Conservation (phyloP, 345 rosid species). For the Eucalyptus polybractea region DNA sequence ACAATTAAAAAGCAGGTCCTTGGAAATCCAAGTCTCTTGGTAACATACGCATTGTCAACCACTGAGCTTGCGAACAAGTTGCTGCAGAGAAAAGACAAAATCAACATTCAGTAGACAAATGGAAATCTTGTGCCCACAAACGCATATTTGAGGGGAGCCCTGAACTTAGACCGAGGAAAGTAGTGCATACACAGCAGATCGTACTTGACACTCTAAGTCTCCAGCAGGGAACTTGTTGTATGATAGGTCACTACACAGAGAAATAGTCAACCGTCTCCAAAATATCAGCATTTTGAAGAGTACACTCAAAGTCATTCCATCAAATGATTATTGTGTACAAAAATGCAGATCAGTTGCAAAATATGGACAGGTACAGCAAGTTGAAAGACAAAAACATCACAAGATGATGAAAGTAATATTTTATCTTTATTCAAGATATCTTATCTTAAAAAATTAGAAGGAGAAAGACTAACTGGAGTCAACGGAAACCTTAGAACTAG, state of each 20-base stretch:
- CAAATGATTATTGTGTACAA: not conserved
- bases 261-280: not conserved
- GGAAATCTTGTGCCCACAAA: not conserved
- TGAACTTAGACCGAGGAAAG: not conserved
- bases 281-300: not conserved
- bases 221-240: conserved; percentile 6
- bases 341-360: not conserved
- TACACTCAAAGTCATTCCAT: not conserved
- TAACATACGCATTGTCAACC: conserved; percentile 5
- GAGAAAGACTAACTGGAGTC: not conserved
- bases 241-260: conserved; percentile 15
- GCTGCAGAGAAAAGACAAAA: not conserved
- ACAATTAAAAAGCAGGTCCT: not conserved
- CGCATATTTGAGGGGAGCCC: not conserved
- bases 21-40: not conserved
- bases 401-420: not conserved
- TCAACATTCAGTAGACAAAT: not conserved
- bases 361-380: not conserved
- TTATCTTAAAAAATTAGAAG: not conserved
- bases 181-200: conserved; percentile 1
- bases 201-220: not conserved
- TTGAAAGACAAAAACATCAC: not conserved
- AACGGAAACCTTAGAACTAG: not conserved
- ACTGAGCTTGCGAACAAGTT: conserved; percentile 27
- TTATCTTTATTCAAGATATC: not conserved